Conservation (phyloP, 2,329 filamentous ascomycete genomes). For the Fusarium veterinarium region DNA sequence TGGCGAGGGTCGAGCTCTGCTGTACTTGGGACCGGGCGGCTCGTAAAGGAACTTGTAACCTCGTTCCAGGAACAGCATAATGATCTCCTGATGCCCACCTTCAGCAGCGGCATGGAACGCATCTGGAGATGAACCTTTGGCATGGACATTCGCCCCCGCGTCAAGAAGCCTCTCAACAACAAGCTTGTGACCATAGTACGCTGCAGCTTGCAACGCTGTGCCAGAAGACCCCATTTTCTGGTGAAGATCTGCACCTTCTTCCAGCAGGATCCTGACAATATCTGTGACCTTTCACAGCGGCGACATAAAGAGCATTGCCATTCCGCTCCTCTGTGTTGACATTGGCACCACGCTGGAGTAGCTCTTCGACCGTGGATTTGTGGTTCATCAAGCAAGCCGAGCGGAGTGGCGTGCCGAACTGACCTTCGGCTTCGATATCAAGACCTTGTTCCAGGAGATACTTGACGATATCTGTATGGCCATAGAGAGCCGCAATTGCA, state of each 20-base stretch:
- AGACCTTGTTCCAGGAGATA: constrained; percentile 3
- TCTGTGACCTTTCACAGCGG: neutral
- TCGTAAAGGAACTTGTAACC: neutral
- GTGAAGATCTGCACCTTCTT: neutral
- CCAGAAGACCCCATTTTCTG: neutral
- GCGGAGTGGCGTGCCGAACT: constrained; percentile 13
- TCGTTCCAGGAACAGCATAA: neutral
- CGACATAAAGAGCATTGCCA: constrained; percentile 9
- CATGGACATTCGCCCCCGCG: neutral
- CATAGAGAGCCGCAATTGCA: neutral
- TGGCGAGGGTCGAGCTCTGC: neutral
- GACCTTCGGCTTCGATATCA: constrained; percentile 9
- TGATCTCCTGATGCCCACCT: constrained; percentile 12
- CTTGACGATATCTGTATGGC: neutral
- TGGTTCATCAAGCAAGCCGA: constrained; percentile 10
- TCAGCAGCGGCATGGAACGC: constrained; percentile 13
- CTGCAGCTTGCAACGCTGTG: constrained; percentile 5
- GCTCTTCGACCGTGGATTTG: neutral
- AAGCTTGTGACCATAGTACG: constrained; percentile 3
- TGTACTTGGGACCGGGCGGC: neutral
- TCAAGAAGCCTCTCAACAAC: constrained; percentile 2
- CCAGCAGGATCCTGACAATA: neutral
- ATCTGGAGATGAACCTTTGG: neutral
- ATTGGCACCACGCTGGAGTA: constrained; percentile 4
- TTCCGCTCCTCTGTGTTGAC: neutral